Evolutionary conservation across 1,139 yeast species (phyloP).

Genomic region (Hyphopichia wangnamkhiaoensis): DNA sequence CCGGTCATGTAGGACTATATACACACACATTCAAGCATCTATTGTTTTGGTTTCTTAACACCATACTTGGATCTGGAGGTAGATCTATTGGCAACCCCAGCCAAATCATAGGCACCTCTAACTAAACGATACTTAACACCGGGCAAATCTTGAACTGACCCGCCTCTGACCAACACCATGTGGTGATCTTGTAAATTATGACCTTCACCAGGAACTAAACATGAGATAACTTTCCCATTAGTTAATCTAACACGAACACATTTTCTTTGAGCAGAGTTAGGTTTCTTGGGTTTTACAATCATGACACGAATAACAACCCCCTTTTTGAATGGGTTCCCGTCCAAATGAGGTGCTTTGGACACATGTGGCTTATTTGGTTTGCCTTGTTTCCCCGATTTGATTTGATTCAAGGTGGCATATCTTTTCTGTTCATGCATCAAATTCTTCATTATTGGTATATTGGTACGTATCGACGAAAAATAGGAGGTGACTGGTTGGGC

Average conservation of each 20-base stretch:
- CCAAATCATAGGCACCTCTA: constrained; percentile 91
- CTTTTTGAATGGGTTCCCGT: constrained; percentile 78
- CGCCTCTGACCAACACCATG: constrained; percentile 94
- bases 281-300: constrained; percentile 96
- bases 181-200: constrained; percentile 98
- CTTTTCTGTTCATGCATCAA: constrained; percentile 32
- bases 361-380: constrained; percentile 48
- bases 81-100: constrained; percentile 91
- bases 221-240: constrained; percentile 85
- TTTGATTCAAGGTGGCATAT: constrained; percentile 72
- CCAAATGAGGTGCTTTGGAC: constrained; percentile 78
- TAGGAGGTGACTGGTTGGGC: constrained; percentile 13
- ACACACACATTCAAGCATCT: constrained; percentile 5
- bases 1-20: not conserved
- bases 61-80: constrained; percentile 93
- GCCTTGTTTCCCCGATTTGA: constrained; percentile 63
- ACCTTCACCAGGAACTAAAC: constrained; percentile 98
- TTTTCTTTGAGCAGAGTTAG: constrained; percentile 96
- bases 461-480: constrained; percentile 13
- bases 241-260: constrained; percentile 93
- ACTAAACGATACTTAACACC: constrained; percentile 96
- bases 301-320: constrained; percentile 95
- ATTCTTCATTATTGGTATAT: constrained; percentile 7
- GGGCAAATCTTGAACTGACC: constrained; percentile 96
- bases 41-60: constrained; percentile 72